These are phyloP conservation scores for Talaromyces thailandensis DNA, from an alignment of 495 filamentous ascomycete species.

Conservation along the genomic window DNA sequence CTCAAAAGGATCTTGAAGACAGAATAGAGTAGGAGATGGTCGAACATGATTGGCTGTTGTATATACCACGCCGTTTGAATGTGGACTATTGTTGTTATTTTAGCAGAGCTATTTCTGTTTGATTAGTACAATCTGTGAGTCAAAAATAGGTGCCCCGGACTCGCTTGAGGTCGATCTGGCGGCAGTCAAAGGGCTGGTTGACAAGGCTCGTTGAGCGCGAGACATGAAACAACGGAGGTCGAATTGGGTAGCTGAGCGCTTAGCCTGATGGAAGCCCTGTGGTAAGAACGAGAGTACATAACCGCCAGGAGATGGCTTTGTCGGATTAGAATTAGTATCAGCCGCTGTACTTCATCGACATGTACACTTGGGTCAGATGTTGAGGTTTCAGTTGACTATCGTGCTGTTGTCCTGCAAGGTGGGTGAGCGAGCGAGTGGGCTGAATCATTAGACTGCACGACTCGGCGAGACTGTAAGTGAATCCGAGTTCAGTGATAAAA, in stretches of 20 bases:
- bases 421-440: neutral
- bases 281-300: neutral
- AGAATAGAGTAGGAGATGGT: neutral
- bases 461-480: neutral
- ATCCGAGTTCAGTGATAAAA: neutral
- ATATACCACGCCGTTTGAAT: neutral
- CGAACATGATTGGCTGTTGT: neutral
- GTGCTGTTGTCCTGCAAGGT: neutral
- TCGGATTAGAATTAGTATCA: neutral
- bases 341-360: neutral
- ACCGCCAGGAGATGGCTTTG: neutral
- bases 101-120: neutral
- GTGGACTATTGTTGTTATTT: neutral
- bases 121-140: neutral
- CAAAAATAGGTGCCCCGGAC: neutral
- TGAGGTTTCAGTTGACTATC: neutral
- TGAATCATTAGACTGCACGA: neutral
- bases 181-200: constrained; percentile 3
- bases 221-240: constrained; percentile 4
- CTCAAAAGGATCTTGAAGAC: neutral
- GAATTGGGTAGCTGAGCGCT: neutral
- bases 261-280: neutral
- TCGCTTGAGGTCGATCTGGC: neutral
- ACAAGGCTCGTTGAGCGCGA: neutral
- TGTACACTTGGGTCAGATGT: neutral